Conservation (phyloP, 371 early-diverging fungal species). For the Rhizopus arrhizus region DNA sequence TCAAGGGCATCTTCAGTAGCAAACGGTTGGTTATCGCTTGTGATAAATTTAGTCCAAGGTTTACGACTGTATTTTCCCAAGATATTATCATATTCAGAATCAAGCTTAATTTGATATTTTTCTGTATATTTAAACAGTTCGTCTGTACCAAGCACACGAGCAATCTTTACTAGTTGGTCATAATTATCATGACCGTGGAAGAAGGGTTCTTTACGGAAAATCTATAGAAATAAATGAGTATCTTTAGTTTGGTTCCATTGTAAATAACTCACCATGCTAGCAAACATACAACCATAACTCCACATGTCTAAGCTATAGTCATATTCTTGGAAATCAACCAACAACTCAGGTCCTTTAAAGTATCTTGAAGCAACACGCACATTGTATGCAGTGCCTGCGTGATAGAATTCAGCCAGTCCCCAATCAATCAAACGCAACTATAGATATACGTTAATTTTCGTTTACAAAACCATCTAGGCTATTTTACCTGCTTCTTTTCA, state of each 20-base stretch:
- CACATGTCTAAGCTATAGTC: conserved; percentile 99
- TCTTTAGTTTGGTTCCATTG: background rate
- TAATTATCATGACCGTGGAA: conserved; percentile 99
- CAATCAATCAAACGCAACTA: conserved; percentile 98
- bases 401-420: conserved; percentile 99
- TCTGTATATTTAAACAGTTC: conserved; percentile 89
- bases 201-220: conserved; percentile 98
- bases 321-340: conserved; percentile 97
- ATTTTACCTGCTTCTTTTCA: conserved; percentile 76
- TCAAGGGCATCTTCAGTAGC: conserved; percentile 91
- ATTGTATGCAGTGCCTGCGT: conserved; percentile 96
- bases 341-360: conserved; percentile 98
- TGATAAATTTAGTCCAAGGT: conserved; percentile 93
- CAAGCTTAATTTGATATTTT: conserved; percentile 92
- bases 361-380: conserved; percentile 98
- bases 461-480: background rate
- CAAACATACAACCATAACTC: conserved; percentile 99
- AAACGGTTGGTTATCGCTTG: conserved; percentile 82
- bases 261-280: conserved; percentile 71
- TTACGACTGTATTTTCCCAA: conserved; percentile 88
- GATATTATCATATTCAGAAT: conserved; percentile 84
- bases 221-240: conserved; percentile 51
- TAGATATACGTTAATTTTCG: background rate
- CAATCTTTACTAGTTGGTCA: conserved; percentile 98
- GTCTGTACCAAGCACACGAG: conserved; percentile 93